Conservation (phyloP, 371 early-diverging fungal genomes). For the Syncephalastrum contaminatum region DNA sequence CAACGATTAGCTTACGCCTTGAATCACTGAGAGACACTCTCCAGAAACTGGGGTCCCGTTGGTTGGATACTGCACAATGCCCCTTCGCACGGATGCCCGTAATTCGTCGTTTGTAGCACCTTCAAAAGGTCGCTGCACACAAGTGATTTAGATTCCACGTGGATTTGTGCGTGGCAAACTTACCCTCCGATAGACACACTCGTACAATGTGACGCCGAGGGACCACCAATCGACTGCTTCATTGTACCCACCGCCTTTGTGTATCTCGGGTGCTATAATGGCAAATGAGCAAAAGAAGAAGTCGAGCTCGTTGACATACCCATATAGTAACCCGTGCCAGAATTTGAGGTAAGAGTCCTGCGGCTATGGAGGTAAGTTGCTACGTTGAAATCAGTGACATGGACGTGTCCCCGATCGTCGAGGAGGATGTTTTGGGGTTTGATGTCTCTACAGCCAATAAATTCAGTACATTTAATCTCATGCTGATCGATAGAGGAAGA, state of each 20-base stretch:
- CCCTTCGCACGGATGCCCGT: constrained; percentile 55
- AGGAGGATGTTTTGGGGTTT: constrained; percentile 87
- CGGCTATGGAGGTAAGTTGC: constrained; percentile 63
- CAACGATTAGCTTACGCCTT: constrained; percentile 52
- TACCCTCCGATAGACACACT: constrained; percentile 62
- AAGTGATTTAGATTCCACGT: not conserved
- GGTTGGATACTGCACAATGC: constrained; percentile 56
- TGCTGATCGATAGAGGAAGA: not conserved
- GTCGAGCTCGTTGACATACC: constrained; percentile 25
- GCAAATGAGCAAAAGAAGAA: constrained; percentile 3
- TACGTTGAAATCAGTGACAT: constrained; percentile 83
- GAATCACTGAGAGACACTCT: constrained; percentile 61
- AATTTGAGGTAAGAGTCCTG: constrained; percentile 66
- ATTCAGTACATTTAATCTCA: not conserved
- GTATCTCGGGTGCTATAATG: constrained; percentile 77
- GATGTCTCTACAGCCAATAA: constrained; percentile 57
- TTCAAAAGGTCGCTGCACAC: constrained; percentile 60
- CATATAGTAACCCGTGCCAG: constrained; percentile 82
- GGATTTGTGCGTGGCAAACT: not conserved
- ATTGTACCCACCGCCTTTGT: constrained; percentile 69
- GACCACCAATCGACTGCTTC: constrained; percentile 91
- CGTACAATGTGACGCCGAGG: constrained; percentile 83
- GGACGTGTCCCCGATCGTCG: constrained; percentile 74
- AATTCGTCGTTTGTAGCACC: constrained; percentile 52
- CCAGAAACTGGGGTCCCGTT: constrained; percentile 53